phyloP scores from a whole-genome alignment of 2,329 filamentous ascomycete genomes.

The Gnomoniopsis sp. region DNA sequence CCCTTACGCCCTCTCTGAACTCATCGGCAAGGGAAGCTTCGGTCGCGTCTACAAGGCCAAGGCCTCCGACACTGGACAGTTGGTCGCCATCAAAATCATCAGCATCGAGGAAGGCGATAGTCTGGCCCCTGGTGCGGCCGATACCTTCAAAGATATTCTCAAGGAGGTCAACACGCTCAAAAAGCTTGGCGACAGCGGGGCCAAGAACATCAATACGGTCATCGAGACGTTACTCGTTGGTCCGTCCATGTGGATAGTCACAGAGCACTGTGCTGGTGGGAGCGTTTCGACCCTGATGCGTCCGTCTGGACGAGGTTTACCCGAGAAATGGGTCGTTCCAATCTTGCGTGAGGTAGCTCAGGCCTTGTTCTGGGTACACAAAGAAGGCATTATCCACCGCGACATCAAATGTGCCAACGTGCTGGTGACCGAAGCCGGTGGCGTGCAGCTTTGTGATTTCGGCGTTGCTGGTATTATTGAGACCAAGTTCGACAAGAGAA shows the following conservation, averaged over 20 bases:
- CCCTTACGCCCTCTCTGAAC: constrained; percentile 58
- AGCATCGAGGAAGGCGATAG: constrained; percentile 77
- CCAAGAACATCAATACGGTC: constrained; percentile 76
- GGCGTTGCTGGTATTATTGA: constrained; percentile 78
- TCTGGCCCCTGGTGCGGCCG: constrained; percentile 59
- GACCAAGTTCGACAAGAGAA: constrained; percentile 70
- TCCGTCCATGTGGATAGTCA: constrained; percentile 82
- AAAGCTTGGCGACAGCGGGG: constrained; percentile 68
- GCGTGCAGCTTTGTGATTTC: constrained; percentile 81
- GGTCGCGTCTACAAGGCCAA: constrained; percentile 65
- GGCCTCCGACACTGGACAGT: constrained; percentile 33
- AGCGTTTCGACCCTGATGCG: constrained; percentile 73
- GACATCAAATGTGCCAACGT: constrained; percentile 79
- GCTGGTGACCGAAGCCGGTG: constrained; percentile 70
- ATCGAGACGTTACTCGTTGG: constrained; percentile 76
- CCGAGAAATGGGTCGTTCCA: constrained; percentile 67
- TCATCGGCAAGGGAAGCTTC: constrained; percentile 67
- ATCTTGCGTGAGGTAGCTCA: constrained; percentile 65
- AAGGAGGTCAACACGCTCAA: constrained; percentile 69
- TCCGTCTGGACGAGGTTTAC: constrained; percentile 60
- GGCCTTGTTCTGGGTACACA: constrained; percentile 65
- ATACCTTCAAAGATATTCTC: constrained; percentile 67
- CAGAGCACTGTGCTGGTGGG: constrained; percentile 80
- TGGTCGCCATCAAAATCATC: constrained; percentile 75
- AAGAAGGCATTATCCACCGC: constrained; percentile 66